A percentile compares a stretch with the other conserved stretches of the same genome.
phyloP scores from a whole-genome alignment of 495 filamentous ascomycete genomes.

The Penicillium robsamsonii region DNA sequence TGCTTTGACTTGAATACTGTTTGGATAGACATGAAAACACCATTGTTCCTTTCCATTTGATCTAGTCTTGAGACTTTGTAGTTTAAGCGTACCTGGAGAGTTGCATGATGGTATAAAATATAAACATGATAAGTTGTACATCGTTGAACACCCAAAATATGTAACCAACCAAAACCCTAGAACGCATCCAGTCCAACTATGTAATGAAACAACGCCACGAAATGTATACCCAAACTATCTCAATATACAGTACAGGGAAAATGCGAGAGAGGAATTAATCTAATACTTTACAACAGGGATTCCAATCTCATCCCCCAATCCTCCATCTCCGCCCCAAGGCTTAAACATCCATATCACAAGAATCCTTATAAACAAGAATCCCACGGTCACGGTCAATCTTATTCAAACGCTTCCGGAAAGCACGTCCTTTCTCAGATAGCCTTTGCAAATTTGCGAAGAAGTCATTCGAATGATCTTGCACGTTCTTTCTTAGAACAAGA shows the following conservation, averaged over 20 bases:
- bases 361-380: constrained; percentile 29
- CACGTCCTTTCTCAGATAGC: constrained; percentile 43
- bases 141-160: neutral
- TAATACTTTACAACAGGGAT: constrained; percentile 19
- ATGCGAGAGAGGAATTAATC: constrained; percentile 1
- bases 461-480: neutral
- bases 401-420: constrained; percentile 49
- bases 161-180: neutral
- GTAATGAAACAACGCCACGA: neutral
- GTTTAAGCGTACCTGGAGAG: neutral
- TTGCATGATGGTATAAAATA: neutral
- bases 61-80: neutral
- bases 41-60: neutral
- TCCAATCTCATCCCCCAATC: neutral
- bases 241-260: neutral
- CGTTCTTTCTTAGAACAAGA: neutral
- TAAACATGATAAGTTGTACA: neutral
- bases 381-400: constrained; percentile 41
- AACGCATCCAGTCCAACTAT: neutral
- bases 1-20: neutral
- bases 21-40: neutral
- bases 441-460: constrained; percentile 33
- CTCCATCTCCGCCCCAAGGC: too few relatives aligned
- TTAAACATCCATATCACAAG: constrained; percentile 4
- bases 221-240: neutral